These are phyloP conservation scores for Haematococcus lacustris DNA, from an alignment of 139 green algal species.

Conservation along the genomic window DNA sequence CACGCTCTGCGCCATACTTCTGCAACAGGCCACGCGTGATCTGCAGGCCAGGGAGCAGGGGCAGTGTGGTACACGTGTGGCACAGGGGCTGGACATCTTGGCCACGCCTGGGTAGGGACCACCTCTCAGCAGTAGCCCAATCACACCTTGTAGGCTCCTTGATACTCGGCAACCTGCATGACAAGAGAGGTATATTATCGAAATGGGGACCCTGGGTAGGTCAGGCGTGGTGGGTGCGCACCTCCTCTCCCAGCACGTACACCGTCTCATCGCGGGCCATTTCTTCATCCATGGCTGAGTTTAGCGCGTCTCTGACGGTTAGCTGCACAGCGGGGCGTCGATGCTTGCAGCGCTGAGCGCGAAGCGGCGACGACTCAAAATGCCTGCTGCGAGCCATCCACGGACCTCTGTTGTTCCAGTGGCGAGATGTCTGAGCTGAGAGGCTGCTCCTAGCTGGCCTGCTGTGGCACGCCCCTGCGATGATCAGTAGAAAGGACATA, in stretches of 20 bases:
- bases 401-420: no score
- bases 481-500: no score
- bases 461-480: no score
- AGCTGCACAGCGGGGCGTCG: no score
- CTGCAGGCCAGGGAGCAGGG: slow-evolving; percentile 30
- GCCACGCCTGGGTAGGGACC: no score
- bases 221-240: no score
- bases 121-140: not conserved
- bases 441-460: no score
- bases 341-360: no score
- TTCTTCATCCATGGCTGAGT: slow-evolving; percentile 95
- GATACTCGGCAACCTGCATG: slow-evolving; percentile 87
- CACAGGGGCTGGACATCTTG: not conserved
- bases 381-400: no score
- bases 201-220: no score
- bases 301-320: slow-evolving; percentile 94
- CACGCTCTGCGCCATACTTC: slow-evolving; percentile 90
- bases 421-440: no score
- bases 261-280: slow-evolving; percentile 88
- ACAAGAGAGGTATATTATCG: not conserved
- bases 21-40: slow-evolving; percentile 91
- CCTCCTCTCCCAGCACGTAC: slow-evolving; percentile 97
- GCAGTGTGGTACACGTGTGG: not conserved
- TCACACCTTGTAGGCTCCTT: slow-evolving; percentile 91
- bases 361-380: no score